These are phyloP conservation scores for Nemania bipapillata DNA, from an alignment of 2,329 filamentous ascomycete genomes.

Conservation along the genomic window DNA sequence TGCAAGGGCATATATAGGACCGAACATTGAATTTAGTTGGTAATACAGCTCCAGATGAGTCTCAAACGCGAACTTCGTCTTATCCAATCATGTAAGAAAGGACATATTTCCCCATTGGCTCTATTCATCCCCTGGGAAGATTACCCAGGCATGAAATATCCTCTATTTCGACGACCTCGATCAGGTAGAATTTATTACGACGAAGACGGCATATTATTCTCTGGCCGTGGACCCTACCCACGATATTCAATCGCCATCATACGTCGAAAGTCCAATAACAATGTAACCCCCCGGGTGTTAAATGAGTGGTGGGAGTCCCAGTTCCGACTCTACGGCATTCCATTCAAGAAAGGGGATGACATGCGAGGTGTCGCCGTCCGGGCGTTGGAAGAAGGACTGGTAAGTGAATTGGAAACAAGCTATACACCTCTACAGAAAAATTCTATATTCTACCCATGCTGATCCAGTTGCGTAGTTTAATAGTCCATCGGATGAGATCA, in stretches of 20 bases:
- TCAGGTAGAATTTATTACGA: not conserved
- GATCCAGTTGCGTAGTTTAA: not conserved
- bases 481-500: not conserved
- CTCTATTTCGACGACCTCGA: not conserved
- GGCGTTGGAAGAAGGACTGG: not conserved
- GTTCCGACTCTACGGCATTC: slow-evolving; percentile 3
- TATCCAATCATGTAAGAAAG: too few species aligned
- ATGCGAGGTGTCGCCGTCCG: not conserved
- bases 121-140: too few species aligned
- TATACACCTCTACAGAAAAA: not conserved
- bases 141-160: not conserved
- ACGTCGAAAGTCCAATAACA: not conserved
- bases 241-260: not conserved
- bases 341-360: not conserved
- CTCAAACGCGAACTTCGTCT: too few species aligned
- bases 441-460: not conserved
- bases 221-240: too few species aligned
- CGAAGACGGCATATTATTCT: not conserved
- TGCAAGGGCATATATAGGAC: not conserved
- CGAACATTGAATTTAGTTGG: too few species aligned
- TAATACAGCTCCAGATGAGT: too few species aligned
- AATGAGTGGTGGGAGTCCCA: not conserved
- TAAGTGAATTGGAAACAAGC: not conserved
- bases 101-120: too few species aligned
- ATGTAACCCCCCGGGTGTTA: not conserved